These are phyloP conservation scores for Gleditsia sinensis DNA, from an alignment of 306 rosid species.

Conservation along the genomic window DNA sequence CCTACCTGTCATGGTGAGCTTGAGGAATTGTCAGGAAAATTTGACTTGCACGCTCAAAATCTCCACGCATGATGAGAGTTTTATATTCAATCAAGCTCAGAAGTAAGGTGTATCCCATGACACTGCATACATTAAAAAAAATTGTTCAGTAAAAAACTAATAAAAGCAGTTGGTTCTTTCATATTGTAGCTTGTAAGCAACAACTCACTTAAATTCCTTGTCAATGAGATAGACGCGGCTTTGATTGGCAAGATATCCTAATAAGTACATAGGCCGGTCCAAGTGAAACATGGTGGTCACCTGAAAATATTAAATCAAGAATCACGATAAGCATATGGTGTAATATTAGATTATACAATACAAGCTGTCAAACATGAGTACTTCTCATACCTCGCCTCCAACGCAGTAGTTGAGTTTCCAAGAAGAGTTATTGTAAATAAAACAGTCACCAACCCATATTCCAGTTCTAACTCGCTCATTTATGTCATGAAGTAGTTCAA, in stretches of 20 bases:
- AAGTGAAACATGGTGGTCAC: conserved; percentile 75
- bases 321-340: background rate
- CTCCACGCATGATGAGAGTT: conserved; percentile 75
- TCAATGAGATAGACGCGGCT: conserved; percentile 68
- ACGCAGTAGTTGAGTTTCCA: conserved; percentile 70
- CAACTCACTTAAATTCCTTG: conserved; percentile 70
- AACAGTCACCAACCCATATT: conserved; percentile 74
- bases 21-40: conserved; percentile 63
- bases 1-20: conserved; percentile 63
- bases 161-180: conserved; percentile 17
- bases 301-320: conserved; percentile 38
- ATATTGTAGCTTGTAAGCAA: background rate
- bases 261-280: conserved; percentile 77
- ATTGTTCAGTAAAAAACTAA: background rate
- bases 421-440: conserved; percentile 67
- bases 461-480: conserved; percentile 72
- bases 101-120: conserved; percentile 67
- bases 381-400: conserved; percentile 65
- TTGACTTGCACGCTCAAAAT: conserved; percentile 60
- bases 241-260: conserved; percentile 70
- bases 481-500: conserved; percentile 64
- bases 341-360: background rate
- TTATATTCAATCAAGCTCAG: conserved; percentile 67
- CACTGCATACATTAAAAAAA: conserved; percentile 42
- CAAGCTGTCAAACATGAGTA: background rate